Conservation (phyloP, 2,329 filamentous ascomycete genomes). For the Dendryphion nanum region DNA sequence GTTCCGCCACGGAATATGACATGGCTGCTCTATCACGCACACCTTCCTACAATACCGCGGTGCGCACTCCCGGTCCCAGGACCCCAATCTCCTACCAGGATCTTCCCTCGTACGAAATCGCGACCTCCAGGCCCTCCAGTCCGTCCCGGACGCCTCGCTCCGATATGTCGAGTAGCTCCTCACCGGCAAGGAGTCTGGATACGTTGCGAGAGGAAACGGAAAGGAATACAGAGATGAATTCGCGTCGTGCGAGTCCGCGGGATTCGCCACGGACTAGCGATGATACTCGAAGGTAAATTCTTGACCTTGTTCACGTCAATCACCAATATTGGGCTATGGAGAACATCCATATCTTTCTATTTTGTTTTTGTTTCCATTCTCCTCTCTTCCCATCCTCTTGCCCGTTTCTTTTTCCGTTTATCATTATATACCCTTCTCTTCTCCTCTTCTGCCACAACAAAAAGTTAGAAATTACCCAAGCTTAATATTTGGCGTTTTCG, state of each 20-base stretch:
- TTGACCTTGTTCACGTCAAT: too few relatives aligned
- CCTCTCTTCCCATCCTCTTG: too few relatives aligned
- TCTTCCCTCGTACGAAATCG: slow-evolving; percentile 47
- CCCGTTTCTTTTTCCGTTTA: too few relatives aligned
- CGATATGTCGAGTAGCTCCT: slow-evolving; percentile 6
- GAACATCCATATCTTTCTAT: too few relatives aligned
- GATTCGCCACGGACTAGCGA: slow-evolving; percentile 18
- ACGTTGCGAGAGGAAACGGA: slow-evolving; percentile 38
- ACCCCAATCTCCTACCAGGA: slow-evolving; percentile 43
- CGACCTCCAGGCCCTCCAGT: slow-evolving; percentile 44
- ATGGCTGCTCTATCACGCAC: slow-evolving; percentile 49
- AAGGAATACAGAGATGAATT: slow-evolving; percentile 37
- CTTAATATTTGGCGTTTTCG: too few relatives aligned
- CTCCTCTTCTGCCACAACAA: too few relatives aligned
- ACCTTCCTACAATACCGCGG: slow-evolving; percentile 52
- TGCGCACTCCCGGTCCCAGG: slow-evolving; percentile 42
- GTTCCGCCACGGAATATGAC: slow-evolving; percentile 35
- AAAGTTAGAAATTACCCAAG: too few relatives aligned
- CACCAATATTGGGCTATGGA: too few relatives aligned
- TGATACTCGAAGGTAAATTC: slow-evolving; percentile 22
- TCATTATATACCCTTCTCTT: too few relatives aligned
- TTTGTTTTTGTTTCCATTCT: too few relatives aligned
- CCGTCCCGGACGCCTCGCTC: slow-evolving; percentile 37
- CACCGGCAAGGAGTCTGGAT: slow-evolving; percentile 31
- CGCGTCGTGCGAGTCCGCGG: slow-evolving; percentile 17